phyloP scores from a whole-genome alignment of 129 eudicot species.

The Flaveria linearis region DNA sequence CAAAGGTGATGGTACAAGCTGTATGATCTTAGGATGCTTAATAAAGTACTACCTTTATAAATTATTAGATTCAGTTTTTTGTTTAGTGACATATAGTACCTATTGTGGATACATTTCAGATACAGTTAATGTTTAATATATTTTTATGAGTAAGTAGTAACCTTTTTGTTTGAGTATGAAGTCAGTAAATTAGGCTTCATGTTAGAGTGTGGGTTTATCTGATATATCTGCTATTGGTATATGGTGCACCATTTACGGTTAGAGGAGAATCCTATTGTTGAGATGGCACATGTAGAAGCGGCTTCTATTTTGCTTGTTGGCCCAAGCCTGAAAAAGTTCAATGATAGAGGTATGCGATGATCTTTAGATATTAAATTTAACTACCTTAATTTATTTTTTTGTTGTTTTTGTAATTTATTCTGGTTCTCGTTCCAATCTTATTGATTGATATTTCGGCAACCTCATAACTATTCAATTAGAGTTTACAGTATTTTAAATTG shows the following conservation, averaged over 20 bases:
- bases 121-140: conserved; percentile 2
- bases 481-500: not conserved
- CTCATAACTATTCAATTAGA: too few relatives aligned
- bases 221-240: too few relatives aligned
- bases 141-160: too few relatives aligned
- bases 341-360: conserved; percentile 64
- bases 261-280: too few relatives aligned
- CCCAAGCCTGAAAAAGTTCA: conserved; percentile 86
- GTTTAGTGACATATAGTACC: not conserved
- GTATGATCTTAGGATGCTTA: not conserved
- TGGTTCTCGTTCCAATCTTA: not conserved
- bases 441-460: not conserved
- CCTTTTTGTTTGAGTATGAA: too few relatives aligned
- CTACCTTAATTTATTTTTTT: not conserved
- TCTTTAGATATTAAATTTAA: conserved; percentile 19
- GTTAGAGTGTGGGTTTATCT: too few relatives aligned
- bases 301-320: conserved; percentile 96
- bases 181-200: too few relatives aligned
- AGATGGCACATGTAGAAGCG: conserved; percentile 93
- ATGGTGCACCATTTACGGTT: too few relatives aligned
- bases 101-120: conserved; percentile 9
- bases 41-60: not conserved
- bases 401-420: not conserved
- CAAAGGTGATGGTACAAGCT: conserved; percentile 19
- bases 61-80: not conserved